Evolutionary conservation across 306 rosid genomes (phyloP), one percentile per base, ranked within the genome.

Genomic region (Pyrus bretschneideri): DNA sequence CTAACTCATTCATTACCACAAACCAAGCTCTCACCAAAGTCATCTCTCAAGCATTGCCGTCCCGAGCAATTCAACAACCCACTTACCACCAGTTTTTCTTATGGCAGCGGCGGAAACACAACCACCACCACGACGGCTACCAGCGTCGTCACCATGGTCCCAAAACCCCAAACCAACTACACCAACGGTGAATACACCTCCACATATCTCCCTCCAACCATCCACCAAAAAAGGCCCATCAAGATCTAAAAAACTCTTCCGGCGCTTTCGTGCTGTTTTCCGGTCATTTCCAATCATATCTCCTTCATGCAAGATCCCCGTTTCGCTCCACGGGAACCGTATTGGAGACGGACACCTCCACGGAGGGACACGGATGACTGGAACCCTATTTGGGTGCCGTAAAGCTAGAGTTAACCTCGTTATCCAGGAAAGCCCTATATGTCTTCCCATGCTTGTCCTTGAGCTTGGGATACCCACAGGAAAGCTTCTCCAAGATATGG

Each of bases 401-500:
- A 95, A 88, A 40, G 81, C 92, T 1, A 79, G 99, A 57, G 77
- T 90, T 0, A 92, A 88, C 69, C 88, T 95, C 15, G 97, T 86
- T 0, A 88, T 92, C 63, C 97, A 92, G 70, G 97, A 92, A 81
- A 88, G 55, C 73, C 82, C 97, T 0, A 88, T 75, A 7, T 84
- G 88, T 6, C 80, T 87, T 0, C 98, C 97, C 0, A 69, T 86
- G 11, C 89, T 95, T 1, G 78, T 92, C 25, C 78, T 95, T 40
- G 98, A 95, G 76, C 78, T 95, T 0, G 89, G 90, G 0, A 88
- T 95, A 19, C 91, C 89, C 0, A 90, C 97, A 0, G 88, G 92
- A 6, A 92, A 86, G 65, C 78, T 92, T 0, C 84, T 95, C 3
- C 98, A 90, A 14, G 97, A 92, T 55, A 88, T 92, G 91, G 93